Evolutionary conservation across 2,329 filamentous ascomycete genomes (phyloP).

Genomic region (Pseudovirgaria hyperparasitica): DNA sequence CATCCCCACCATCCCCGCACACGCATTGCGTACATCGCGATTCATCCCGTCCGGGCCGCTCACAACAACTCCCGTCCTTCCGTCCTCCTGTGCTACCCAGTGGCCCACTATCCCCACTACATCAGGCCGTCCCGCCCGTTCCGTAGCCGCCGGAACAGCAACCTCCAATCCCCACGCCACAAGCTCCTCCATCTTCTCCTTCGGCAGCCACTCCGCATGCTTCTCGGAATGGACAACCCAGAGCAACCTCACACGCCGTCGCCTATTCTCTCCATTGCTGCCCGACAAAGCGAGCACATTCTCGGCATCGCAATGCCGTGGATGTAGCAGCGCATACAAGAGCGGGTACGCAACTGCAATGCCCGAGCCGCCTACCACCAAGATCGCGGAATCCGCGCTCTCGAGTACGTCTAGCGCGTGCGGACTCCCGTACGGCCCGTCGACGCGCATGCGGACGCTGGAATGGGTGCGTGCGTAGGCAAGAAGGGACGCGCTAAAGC

Average conservation of each 20-base stretch:
- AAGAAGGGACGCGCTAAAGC: constrained; percentile 47
- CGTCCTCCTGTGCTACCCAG: constrained; percentile 18
- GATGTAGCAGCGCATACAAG: constrained; percentile 36
- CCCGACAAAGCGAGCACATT: constrained; percentile 6
- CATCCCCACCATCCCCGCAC: constrained; percentile 34
- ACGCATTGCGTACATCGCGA: constrained; percentile 45
- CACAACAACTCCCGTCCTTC: constrained; percentile 40
- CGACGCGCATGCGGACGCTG: constrained; percentile 38
- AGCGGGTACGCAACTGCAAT: constrained; percentile 53
- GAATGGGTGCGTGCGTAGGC: constrained; percentile 34
- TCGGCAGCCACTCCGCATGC: constrained; percentile 43
- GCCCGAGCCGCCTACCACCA: constrained; percentile 52
- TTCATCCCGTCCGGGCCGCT: constrained; percentile 53
- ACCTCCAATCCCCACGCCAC: constrained; percentile 38
- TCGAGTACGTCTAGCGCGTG: constrained; percentile 42
- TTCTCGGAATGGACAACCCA: constrained; percentile 45
- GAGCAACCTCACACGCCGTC: constrained; percentile 36
- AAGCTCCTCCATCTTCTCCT: constrained; percentile 37
- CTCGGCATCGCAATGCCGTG: constrained; percentile 10
- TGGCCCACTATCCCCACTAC: constrained; percentile 31
- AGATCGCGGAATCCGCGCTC: constrained; percentile 36
- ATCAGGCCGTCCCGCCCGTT: constrained; percentile 41
- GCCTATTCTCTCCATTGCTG: constrained; percentile 5
- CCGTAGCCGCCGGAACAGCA: constrained; percentile 42
- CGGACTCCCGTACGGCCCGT: constrained; percentile 51